Evolutionary conservation across 495 filamentous ascomycete genomes (phyloP), one percentile per base, ranked within the genome.

Genomic region (Beverwykella pulmonaria): DNA sequence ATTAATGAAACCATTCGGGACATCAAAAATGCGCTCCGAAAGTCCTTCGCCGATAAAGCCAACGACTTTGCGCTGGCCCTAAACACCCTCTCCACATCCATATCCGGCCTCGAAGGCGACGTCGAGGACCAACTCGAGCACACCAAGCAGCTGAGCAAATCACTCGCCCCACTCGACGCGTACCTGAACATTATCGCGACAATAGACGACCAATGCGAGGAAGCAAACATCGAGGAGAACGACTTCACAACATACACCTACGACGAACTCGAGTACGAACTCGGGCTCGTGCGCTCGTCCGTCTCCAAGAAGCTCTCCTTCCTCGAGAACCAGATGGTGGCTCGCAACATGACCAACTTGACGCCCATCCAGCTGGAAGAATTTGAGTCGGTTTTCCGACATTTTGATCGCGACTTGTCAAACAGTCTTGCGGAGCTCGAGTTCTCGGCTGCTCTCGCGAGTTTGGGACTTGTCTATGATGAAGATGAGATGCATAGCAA

Each of bases 1-100:
- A 98, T 98, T 75, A 98, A 98, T 76, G 92, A 97, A 77, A 97
- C 92, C 15, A 98, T 98, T 63, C 84, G 95, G 78, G 94, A 98
- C 72, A 97, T 98, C 80, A 98, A 98, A 75, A 96, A 98, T 73
- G 84, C 84, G 1, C 86, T 98, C n/a, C 89, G 94, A 17, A 89
- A 87, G 63, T 88, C 87, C 10, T 98, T 98, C 71, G 94, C 94
- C 19, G 91, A 98, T 76, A 96, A 94, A 75, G 94, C 94, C 12
- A 98, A 98, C 73, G 92, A 97, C 75, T 97, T 98, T 76, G 95
- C 95, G 0, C 79, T 97, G 19, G 92, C 94, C 0, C 83, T 98
- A 57, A 93, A 96, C 75, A 96, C 93, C 0, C 85, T 98, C 70
- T 92, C 94, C 59, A 83, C 94, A 50, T 91, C 92, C 63, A 93